Evolutionary conservation across 2,329 filamentous ascomycete genomes (phyloP).

Genomic region (Karstenula rhodostoma): DNA sequence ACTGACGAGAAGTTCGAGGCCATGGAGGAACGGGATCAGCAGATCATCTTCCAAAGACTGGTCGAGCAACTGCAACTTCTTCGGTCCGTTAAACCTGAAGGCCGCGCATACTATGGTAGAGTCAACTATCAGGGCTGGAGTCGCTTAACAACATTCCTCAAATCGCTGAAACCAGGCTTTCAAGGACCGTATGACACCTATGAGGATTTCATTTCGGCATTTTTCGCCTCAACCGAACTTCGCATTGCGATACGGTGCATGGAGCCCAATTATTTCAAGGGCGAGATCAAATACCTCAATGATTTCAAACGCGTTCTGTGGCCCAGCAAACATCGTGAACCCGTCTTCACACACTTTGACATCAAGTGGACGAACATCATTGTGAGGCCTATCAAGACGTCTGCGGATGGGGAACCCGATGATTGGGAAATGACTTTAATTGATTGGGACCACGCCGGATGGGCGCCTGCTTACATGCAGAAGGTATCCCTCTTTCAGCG

Average conservation of each 20-base stretch:
- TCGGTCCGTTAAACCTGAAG: constrained; percentile 11
- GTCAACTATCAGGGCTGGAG: constrained; percentile 11
- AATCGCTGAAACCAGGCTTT: neutral
- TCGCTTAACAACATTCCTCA: neutral
- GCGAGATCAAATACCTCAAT: constrained; percentile 2
- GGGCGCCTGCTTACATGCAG: constrained; percentile 15
- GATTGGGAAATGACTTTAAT: constrained; percentile 18
- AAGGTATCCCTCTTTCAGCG: constrained; percentile 17
- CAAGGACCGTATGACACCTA: constrained; percentile 12
- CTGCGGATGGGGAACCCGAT: neutral
- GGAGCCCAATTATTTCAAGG: neutral
- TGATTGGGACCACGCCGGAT: constrained; percentile 15
- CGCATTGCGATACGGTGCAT: neutral
- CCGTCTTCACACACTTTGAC: constrained; percentile 14
- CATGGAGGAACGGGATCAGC: constrained; percentile 6
- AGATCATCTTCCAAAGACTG: constrained; percentile 5
- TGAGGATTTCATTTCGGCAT: constrained; percentile 11
- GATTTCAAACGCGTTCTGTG: constrained; percentile 12
- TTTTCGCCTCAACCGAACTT: neutral
- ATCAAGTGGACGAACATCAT: constrained; percentile 12
- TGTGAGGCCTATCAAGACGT: constrained; percentile 5
- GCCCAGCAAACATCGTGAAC: neutral
- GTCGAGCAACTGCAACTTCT: constrained; percentile 12
- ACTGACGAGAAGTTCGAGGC: neutral
- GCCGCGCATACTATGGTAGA: constrained; percentile 16